phyloP scores from a whole-genome alignment of 23 red algal species.

The Gracilaria domingensis region DNA sequence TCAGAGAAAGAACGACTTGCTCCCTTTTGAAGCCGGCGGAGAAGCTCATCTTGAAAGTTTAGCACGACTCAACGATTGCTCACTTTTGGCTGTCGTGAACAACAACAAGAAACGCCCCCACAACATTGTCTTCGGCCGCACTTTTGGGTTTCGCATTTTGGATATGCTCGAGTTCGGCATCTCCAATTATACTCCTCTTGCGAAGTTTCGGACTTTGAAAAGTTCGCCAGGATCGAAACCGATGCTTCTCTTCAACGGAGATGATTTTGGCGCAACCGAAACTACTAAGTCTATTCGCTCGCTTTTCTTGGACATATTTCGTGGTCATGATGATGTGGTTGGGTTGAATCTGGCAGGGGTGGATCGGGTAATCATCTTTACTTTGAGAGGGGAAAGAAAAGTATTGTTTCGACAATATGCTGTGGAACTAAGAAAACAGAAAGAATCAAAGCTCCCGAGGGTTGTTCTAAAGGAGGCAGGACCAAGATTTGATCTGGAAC shows the following conservation, averaged over 20 bases:
- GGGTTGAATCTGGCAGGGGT: slow-evolving; percentile 77
- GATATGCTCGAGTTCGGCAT: slow-evolving; percentile 99
- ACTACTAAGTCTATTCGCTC: slow-evolving; percentile 50
- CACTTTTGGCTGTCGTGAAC: slow-evolving; percentile 86
- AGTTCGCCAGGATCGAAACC: slow-evolving; percentile 76
- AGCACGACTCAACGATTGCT: slow-evolving; percentile 84
- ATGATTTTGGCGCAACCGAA: slow-evolving; percentile 50
- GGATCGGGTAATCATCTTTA: slow-evolving; percentile 89
- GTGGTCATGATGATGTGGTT: slow-evolving; percentile 64
- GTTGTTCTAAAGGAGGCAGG: slow-evolving; percentile 75
- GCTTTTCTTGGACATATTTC: slow-evolving; percentile 80
- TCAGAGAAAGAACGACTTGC: slow-evolving; percentile 83
- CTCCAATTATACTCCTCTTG: slow-evolving; percentile 39
- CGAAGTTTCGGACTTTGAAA: slow-evolving; percentile 38
- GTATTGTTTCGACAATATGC: slow-evolving; percentile 83
- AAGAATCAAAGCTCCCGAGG: slow-evolving; percentile 67
- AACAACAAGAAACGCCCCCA: slow-evolving; percentile 97
- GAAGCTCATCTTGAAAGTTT: slow-evolving; percentile 88
- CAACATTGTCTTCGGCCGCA: slow-evolving; percentile 87
- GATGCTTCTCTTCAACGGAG: slow-evolving; percentile 79
- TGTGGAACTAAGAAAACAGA: slow-evolving; percentile 72
- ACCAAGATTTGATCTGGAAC: slow-evolving; percentile 76
- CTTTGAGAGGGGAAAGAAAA: slow-evolving; percentile 44
- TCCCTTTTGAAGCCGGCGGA: slow-evolving; percentile 90
- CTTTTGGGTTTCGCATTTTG: slow-evolving; percentile 88